Evolutionary conservation across 2,329 filamentous ascomycete species (phyloP).

Genomic region (Stagonosporopsis cucurbitacearum): DNA sequence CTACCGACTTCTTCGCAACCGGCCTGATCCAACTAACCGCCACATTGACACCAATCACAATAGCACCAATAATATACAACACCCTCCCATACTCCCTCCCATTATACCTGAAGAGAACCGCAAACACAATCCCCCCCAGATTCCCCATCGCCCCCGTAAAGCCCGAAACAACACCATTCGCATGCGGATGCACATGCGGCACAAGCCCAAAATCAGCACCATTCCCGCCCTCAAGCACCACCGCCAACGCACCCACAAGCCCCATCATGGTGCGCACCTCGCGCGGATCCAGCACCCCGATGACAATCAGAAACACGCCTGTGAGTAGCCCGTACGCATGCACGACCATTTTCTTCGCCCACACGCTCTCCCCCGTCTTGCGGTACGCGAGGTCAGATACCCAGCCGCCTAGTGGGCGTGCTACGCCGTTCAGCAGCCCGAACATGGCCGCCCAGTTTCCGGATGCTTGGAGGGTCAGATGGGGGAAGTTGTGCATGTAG

Average conservation of each 20-base stretch:
- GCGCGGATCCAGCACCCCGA: slow-evolving; percentile 66
- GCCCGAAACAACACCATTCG: slow-evolving; percentile 79
- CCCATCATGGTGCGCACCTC: slow-evolving; percentile 71
- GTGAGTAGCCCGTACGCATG: slow-evolving; percentile 62
- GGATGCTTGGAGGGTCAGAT: slow-evolving; percentile 58
- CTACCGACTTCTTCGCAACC: slow-evolving; percentile 56
- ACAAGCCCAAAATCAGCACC: slow-evolving; percentile 84
- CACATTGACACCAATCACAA: slow-evolving; percentile 73
- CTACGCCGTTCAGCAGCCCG: slow-evolving; percentile 72
- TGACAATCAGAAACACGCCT: slow-evolving; percentile 64
- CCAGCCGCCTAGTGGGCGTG: slow-evolving; percentile 68
- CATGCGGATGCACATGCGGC: slow-evolving; percentile 80
- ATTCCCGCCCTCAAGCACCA: slow-evolving; percentile 84
- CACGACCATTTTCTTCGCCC: slow-evolving; percentile 68
- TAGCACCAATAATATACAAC: slow-evolving; percentile 80
- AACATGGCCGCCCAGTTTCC: slow-evolving; percentile 73
- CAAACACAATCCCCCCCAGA: slow-evolving; percentile 81
- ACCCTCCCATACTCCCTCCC: slow-evolving; percentile 70
- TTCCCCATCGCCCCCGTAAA: slow-evolving; percentile 82
- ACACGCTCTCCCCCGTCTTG: slow-evolving; percentile 54
- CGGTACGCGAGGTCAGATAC: slow-evolving; percentile 62
- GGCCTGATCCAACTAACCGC: slow-evolving; percentile 67
- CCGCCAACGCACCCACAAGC: slow-evolving; percentile 73
- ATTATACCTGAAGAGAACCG: slow-evolving; percentile 78
- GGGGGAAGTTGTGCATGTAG: slow-evolving; percentile 61